Evolutionary conservation across 2,329 filamentous ascomycete genomes (phyloP).

Genomic region (Dothistroma pini): DNA sequence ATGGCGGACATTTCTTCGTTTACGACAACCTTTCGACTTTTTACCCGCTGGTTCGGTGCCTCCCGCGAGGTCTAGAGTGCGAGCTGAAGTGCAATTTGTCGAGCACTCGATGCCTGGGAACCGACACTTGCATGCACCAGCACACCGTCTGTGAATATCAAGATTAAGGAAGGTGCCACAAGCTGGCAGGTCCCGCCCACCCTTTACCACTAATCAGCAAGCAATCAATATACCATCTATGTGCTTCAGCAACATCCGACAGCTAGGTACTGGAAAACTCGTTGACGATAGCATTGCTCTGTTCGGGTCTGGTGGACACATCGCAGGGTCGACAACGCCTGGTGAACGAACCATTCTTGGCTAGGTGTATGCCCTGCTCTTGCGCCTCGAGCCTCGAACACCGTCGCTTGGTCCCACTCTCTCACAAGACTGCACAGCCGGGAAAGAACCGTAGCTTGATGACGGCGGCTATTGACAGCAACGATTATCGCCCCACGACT

Average conservation of each 20-base stretch:
- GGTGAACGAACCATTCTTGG: conserved; percentile 17
- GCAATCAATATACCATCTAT: conserved; percentile 28
- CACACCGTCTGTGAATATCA: conserved; percentile 26
- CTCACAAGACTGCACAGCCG: conserved; percentile 12
- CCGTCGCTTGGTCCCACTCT: conserved; percentile 17
- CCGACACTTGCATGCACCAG: conserved; percentile 22
- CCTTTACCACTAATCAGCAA: conserved; percentile 21
- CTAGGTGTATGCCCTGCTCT: conserved; percentile 17
- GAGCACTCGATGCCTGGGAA: conserved; percentile 20
- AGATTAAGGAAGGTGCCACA: conserved; percentile 29
- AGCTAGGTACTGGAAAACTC: conserved; percentile 16
- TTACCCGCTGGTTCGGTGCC: conserved; percentile 21
- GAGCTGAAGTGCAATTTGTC: conserved; percentile 26
- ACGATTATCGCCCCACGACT: neutral
- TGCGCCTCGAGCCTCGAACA: conserved; percentile 20
- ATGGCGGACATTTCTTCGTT: conserved; percentile 26
- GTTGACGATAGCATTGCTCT: conserved; percentile 17
- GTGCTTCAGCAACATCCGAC: conserved; percentile 23
- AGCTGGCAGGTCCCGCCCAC: conserved; percentile 18
- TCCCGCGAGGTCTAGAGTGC: conserved; percentile 18
- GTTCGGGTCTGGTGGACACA: conserved; percentile 16
- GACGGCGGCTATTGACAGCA: conserved; percentile 11
- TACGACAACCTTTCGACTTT: conserved; percentile 19
- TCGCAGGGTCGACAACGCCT: conserved; percentile 13
- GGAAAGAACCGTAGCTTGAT: conserved; percentile 15